Evolutionary conservation across 1,284 basidiomycete species (phyloP).

Genomic region (Apiotrichum montevideense): DNA sequence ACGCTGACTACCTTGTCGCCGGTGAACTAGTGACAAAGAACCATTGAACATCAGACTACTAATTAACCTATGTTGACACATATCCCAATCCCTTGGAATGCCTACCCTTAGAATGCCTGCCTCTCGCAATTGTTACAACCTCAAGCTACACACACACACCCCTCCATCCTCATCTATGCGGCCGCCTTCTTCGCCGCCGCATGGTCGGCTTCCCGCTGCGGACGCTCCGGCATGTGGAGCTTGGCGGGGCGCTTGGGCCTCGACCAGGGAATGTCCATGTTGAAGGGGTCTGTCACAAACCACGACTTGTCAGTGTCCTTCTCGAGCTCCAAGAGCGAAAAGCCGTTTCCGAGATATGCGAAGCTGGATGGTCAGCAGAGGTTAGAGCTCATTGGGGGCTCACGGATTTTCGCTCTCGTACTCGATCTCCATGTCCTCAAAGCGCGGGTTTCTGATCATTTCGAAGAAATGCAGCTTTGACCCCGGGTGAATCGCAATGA

Average conservation of each 20-base stretch:
- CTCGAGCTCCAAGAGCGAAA: constrained; percentile 25
- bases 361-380: constrained; percentile 7
- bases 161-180: too few relatives aligned
- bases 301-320: constrained; percentile 8
- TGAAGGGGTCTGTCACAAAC: constrained; percentile 7
- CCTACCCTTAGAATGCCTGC: too few relatives aligned
- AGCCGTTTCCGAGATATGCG: constrained; percentile 30
- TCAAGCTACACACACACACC: too few relatives aligned
- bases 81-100: too few relatives aligned
- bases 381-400: neutral
- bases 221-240: neutral
- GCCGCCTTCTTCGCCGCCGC: too few relatives aligned
- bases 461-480: constrained; percentile 25
- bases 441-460: constrained; percentile 27
- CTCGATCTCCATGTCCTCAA: constrained; percentile 35
- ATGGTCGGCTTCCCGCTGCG: neutral
- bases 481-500: constrained; percentile 22
- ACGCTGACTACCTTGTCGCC: neutral
- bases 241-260: neutral
- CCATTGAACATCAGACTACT: too few relatives aligned
- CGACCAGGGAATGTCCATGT: constrained; percentile 4
- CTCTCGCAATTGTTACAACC: too few relatives aligned
- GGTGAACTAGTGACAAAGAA: neutral
- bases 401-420: constrained; percentile 21
- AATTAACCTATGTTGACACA: too few relatives aligned